Evolutionary conservation across 2,329 filamentous ascomycete genomes (phyloP), one percentile per base, ranked within the genome.

Genomic region (Aspergillus aculeatus): DNA sequence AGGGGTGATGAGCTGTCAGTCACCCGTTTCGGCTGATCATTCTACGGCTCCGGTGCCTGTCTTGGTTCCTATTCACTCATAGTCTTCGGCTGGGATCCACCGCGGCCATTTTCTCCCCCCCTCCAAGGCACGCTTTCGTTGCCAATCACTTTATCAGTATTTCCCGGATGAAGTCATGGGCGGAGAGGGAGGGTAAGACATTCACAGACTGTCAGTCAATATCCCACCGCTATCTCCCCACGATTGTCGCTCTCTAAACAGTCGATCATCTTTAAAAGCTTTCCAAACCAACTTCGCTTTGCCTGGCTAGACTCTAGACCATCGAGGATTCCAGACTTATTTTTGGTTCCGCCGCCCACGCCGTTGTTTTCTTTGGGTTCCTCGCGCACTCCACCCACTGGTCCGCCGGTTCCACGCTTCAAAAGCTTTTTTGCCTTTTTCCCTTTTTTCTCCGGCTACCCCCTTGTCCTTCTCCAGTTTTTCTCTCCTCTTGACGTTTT

Each of bases 311-410:
- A 61, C 61, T 60, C 49, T 44, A 44, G 14, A n/a, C 14, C 16
- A 19, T 44, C 14, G 38, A 44, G 11, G 26, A 35, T 12, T 35
- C 32, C 9, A 35, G 31, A 63, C 54, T 61, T 58, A 61, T 61
- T 63, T 61, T 61, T 62, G 61, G 61, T 58, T 61, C 49, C 48
- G 52, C 57, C 54, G 41, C 38, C 60, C 26, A 23, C 32, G 48
- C 57, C 52, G 41, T 53, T 50, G 26, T 23, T 23, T 49, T 44
- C 38, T 44, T 7, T 16, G 38, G 38, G 38, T 44, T 44, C 38
- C 5, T 44, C 38, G 38, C 38, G 38, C 38, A 19, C 38, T 44
- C 38, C 38, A 44, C 38, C 38, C 38, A 16, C 38, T 44, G n/a
- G 38, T 44, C 38, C n/a, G 38, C 38, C 38, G 38, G 38, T 54